phyloP scores from a whole-genome alignment of 2,329 filamentous ascomycete genomes.

The Cercospora zeina region DNA sequence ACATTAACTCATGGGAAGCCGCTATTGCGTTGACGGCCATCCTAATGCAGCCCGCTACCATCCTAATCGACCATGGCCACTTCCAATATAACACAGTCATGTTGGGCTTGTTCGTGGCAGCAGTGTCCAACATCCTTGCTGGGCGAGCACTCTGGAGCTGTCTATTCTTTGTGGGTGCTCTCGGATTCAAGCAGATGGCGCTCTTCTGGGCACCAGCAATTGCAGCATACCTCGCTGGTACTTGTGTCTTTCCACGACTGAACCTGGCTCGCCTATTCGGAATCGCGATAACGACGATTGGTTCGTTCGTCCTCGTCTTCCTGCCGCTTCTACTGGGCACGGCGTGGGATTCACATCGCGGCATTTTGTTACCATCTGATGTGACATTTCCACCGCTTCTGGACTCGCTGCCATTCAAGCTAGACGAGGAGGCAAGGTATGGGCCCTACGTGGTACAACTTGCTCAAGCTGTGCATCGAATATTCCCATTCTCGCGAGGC shows the following conservation, averaged over 20 bases:
- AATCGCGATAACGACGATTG: constrained; percentile 71
- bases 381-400: constrained; percentile 56
- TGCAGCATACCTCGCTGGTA: constrained; percentile 86
- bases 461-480: constrained; percentile 80
- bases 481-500: constrained; percentile 94
- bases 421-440: constrained; percentile 64
- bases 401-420: constrained; percentile 60
- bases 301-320: constrained; percentile 73
- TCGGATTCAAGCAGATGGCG: constrained; percentile 99
- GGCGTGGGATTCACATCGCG: constrained; percentile 65
- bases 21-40: constrained; percentile 86
- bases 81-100: constrained; percentile 99
- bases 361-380: constrained; percentile 59
- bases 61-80: constrained; percentile 90
- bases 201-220: constrained; percentile 93
- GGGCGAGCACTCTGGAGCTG: constrained; percentile 84
- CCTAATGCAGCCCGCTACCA: constrained; percentile 84
- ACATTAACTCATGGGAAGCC: constrained; percentile 74
- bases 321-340: constrained; percentile 73
- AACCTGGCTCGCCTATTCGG: constrained; percentile 67
- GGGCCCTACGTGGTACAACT: constrained; percentile 77
- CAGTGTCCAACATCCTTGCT: constrained; percentile 84
- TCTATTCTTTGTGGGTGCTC: constrained; percentile 85
- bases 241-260: constrained; percentile 74
- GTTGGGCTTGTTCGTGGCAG: constrained; percentile 85